Conservation (phyloP, 768 basidiomycete genomes). For the Psilocybe subaeruginosa region DNA sequence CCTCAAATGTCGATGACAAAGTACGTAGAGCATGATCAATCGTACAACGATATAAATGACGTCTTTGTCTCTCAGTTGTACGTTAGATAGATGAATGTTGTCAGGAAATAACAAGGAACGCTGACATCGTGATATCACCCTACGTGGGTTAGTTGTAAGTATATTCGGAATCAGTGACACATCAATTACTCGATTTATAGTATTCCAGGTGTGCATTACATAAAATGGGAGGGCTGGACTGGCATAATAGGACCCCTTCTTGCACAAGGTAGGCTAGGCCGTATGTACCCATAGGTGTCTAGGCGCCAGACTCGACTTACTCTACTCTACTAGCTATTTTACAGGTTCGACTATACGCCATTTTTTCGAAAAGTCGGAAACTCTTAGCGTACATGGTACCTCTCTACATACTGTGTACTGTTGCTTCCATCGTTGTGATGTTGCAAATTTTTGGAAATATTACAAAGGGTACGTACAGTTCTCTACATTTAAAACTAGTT, state of each 20-base stretch:
- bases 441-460: background rate
- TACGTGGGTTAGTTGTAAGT: too few relatives aligned
- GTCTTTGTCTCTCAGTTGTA: background rate
- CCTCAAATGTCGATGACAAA: too few relatives aligned
- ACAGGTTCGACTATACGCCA: constrained; percentile 1
- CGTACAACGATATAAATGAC: background rate
- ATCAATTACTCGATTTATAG: background rate
- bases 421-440: background rate
- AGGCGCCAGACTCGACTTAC: too few relatives aligned
- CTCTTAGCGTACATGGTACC: background rate
- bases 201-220: background rate
- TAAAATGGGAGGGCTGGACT: background rate
- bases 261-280: background rate
- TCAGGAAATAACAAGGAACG: background rate
- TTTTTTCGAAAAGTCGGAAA: background rate
- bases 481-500: background rate
- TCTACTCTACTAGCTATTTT: background rate
- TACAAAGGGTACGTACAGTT: background rate
- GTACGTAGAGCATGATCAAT: too few relatives aligned
- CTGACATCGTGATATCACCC: background rate
- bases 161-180: background rate
- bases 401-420: background rate
- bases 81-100: background rate
- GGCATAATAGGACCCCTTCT: background rate
- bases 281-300: background rate